Evolutionary conservation across 805 yeast genomes (phyloP), one percentile per base, ranked within the genome.

Genomic region (Lipomyces sp.): DNA sequence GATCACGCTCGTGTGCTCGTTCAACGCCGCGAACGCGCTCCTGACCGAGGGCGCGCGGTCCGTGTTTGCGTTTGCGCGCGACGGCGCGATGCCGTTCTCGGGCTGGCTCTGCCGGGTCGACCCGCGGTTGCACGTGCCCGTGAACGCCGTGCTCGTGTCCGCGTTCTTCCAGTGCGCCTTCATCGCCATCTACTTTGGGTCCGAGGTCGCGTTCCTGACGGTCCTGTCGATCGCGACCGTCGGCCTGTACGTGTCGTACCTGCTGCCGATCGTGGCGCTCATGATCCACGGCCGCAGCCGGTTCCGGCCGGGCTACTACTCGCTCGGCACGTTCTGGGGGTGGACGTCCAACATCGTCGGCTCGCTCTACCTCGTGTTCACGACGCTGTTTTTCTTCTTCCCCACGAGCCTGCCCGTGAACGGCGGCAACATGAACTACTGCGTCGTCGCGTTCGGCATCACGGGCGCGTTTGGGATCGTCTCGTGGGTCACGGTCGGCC

Each of bases 41-140:
- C 38, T 55, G 31, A 49, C 61, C 18, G 64, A 55, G 1, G 83
- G 84, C 6, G 79, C 84, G 11, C 72, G 87, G 61, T 85, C 81
- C 42, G 75, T 83, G 16, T 83, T 71, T 61, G 81, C 86, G 2
- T 83, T 82, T 64, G 76, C 86, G 1, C 74, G 88, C 64, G 88
- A 82, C 65, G 81, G 81, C 11, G 73, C 82, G 59, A 78, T 82
- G 68, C 88, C 88, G 16, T 68, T 74, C 19, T 78, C 84, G 19
- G 68, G 63, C 16, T 54, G 59, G 52, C 77, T 79, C 78, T 70
- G 74, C 55, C 61, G 62, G 22, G 84, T 83, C 45, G 74, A 78
- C 66, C 66, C 69, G 39, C 39, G 49, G 39, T 80, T 86, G 32
- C 69, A 72, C 55, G 83, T 86, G 4, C 89, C 89, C 4, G 72